phyloP scores from a whole-genome alignment of 140 eudicot species.

The Oenanthe javanica region DNA sequence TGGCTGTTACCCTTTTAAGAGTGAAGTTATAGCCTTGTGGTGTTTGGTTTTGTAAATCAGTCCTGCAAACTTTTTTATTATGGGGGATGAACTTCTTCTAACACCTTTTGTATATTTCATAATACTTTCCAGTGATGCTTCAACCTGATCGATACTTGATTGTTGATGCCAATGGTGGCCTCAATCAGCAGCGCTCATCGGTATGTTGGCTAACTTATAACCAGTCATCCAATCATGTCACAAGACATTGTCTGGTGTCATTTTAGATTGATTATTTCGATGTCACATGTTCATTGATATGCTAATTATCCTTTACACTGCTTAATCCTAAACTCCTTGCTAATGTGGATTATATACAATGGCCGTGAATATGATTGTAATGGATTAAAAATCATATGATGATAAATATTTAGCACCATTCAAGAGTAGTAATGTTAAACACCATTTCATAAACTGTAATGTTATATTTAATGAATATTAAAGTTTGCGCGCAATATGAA shows the following conservation, averaged over 20 bases:
- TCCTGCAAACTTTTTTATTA: not conserved
- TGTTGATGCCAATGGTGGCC: constrained; percentile 76
- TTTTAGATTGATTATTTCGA: not conserved
- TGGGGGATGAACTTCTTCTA: not conserved
- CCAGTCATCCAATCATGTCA: not conserved
- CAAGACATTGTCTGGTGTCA: not conserved
- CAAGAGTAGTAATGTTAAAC: not conserved
- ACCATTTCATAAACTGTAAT: not conserved
- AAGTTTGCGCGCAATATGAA: not conserved
- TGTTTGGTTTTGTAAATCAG: not conserved
- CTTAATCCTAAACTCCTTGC: not conserved
- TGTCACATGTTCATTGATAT: not conserved
- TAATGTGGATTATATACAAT: not conserved
- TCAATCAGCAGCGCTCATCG: constrained; percentile 39
- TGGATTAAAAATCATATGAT: not conserved
- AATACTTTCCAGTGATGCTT: constrained; percentile 30
- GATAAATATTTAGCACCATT: not conserved
- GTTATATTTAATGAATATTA: not conserved
- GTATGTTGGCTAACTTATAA: constrained; percentile 35
- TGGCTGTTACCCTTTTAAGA: not conserved
- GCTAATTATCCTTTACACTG: not conserved
- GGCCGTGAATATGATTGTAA: not conserved
- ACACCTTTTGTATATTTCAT: not conserved
- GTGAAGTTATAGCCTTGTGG: not conserved
- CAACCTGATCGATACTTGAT: constrained; percentile 42